Percentiles rank a stretch among this genome's conserved stretches.
Conservation (phyloP, 2,329 filamentous ascomycete species). For the Zymoseptoria ardabiliae region DNA sequence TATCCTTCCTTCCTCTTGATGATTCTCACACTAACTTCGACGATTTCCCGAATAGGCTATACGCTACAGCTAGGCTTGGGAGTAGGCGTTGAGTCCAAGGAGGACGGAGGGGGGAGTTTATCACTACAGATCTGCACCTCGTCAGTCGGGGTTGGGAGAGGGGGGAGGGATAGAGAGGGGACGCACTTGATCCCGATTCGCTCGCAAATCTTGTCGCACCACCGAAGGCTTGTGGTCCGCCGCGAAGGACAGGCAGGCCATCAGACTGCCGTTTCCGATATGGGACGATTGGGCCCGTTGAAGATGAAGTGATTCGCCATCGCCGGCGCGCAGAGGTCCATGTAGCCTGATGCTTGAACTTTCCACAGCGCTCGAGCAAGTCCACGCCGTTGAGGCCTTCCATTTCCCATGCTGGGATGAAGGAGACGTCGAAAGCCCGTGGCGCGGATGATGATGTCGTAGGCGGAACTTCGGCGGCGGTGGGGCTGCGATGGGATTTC, state of each 20-base stretch:
- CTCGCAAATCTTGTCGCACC: conserved; percentile 25
- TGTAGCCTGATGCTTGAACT: conserved; percentile 31
- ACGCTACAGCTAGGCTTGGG: conserved; percentile 42
- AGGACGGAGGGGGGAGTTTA: conserved; percentile 32
- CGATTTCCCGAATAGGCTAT: conserved; percentile 25
- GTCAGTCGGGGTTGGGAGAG: conserved; percentile 3
- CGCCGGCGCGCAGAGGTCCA: conserved; percentile 20
- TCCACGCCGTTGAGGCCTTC: conserved; percentile 19
- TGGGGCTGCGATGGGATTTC: conserved; percentile 34
- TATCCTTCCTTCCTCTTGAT: conserved; percentile 7
- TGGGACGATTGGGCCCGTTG: conserved; percentile 18
- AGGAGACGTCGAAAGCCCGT: conserved; percentile 33
- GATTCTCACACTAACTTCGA: conserved; percentile 11
- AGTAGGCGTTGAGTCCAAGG: conserved; percentile 42
- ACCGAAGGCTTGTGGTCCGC: conserved; percentile 42
- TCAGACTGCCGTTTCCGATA: conserved; percentile 13
- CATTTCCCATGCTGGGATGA: conserved; percentile 24
- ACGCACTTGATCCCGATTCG: conserved; percentile 4
- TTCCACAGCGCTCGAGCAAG: conserved; percentile 33
- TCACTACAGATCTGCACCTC: conserved; percentile 6
- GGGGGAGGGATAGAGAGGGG: neutral
- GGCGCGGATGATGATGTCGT: conserved; percentile 32
- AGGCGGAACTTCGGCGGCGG: conserved; percentile 31
- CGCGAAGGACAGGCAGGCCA: conserved; percentile 15
- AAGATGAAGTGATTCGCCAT: conserved; percentile 29